Evolutionary conservation across 2,329 filamentous ascomycete species (phyloP).

Genomic region (Xylariales sp.): DNA sequence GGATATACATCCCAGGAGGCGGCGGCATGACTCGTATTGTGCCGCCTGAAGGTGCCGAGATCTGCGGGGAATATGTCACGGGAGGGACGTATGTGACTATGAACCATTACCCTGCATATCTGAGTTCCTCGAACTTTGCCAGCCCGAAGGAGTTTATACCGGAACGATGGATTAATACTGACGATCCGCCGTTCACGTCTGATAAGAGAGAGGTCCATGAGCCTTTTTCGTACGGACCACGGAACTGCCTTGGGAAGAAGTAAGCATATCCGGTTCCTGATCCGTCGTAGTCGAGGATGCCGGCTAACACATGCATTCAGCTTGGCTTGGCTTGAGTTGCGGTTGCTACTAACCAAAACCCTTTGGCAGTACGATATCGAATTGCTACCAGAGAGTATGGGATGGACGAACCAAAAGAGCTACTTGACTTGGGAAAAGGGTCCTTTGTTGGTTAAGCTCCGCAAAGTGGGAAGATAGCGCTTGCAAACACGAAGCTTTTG

Average conservation of each 20-base stretch:
- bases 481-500: too few relatives aligned
- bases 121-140: conserved; percentile 13
- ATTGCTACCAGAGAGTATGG: conserved; percentile 1
- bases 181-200: background rate
- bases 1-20: conserved; percentile 31
- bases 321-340: conserved; percentile 14
- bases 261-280: conserved; percentile 2
- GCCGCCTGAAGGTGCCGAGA: conserved; percentile 13
- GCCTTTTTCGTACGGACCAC: conserved; percentile 10
- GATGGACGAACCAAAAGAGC: background rate
- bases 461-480: too few relatives aligned
- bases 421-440: conserved; percentile 2
- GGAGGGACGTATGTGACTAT: conserved; percentile 9
- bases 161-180: conserved; percentile 14
- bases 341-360: conserved; percentile 18
- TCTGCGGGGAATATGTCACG: conserved; percentile 15
- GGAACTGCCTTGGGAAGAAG: conserved; percentile 11
- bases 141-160: conserved; percentile 14
- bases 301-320: too few relatives aligned
- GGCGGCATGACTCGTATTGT: conserved; percentile 14
- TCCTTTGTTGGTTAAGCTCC: too few relatives aligned
- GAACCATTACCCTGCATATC: conserved; percentile 12
- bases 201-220: conserved; percentile 10
- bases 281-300: conserved; percentile 1
- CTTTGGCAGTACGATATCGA: conserved; percentile 19